Evolutionary conservation across 345 rosid genomes (phyloP).

Genomic region (Eucalyptus microcorys): DNA sequence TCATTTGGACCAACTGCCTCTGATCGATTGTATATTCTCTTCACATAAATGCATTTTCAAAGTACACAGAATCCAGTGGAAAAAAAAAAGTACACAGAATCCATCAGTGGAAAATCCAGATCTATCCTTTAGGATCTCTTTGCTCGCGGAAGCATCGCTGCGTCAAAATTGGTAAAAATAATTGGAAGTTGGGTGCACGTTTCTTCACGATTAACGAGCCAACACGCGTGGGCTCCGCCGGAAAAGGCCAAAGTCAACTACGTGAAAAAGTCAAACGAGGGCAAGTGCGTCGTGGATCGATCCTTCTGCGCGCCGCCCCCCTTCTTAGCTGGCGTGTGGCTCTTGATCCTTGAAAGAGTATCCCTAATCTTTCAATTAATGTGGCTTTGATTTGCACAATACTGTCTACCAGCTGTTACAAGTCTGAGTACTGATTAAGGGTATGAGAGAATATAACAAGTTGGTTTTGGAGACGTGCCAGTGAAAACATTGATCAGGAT

Average conservation of each 20-base stretch:
- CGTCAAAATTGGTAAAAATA: neutral
- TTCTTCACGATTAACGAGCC: neutral
- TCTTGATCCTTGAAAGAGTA: neutral
- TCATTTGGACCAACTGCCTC: neutral
- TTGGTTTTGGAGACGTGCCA: neutral
- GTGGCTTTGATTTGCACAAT: neutral
- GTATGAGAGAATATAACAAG: neutral
- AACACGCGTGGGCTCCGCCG: neutral
- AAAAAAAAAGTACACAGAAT: neutral
- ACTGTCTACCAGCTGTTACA: neutral
- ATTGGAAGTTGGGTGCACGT: neutral
- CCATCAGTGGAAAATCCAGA: neutral
- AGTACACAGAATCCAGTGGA: neutral
- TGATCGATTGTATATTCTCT: neutral
- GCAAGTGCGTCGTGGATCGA: neutral
- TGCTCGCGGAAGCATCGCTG: neutral
- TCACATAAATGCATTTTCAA: neutral
- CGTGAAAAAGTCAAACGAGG: neutral
- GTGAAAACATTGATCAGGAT: neutral
- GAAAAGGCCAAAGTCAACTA: neutral
- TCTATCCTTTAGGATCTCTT: neutral
- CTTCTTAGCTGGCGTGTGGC: neutral
- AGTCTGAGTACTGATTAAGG: neutral
- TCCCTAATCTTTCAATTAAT: neutral
- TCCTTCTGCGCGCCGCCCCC: neutral